Base-by-base conservation (phyloP, 257 asterid species). In the Salvia hispanica region DNA sequence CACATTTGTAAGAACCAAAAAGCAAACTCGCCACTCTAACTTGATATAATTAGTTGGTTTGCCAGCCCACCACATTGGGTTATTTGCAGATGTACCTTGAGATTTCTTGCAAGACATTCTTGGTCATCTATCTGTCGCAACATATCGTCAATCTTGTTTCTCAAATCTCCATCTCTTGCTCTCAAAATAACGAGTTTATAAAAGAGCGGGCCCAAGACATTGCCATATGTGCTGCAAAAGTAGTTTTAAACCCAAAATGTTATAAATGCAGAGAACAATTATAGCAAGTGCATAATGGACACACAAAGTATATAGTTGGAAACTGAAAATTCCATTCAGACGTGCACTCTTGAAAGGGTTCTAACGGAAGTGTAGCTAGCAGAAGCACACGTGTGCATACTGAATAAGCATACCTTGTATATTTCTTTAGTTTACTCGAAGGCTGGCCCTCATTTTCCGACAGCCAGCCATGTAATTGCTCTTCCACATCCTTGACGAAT, bases 41-140 rank as follows among this genome's bases (percentile, higher is more conserved):
- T 18, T 15, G 72, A 21, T 34, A 28, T 54, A 3, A 33, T 51
- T 50, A 44, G 42, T 40, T 42, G 58, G 52, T 54, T 59, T 14
- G 42, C 7, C 3, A 59, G 43, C 52, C 47, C 44, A 48, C n/a
- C 44, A 48, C n/a, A 37, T 57, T 11, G 18, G 54, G 62, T 50
- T 28, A 33, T 34, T 34, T 44, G 69, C 18, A 56, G 61, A 70
- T 76, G 57, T 80, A 88, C 97, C 97, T 90, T 90, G 57, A 93
- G 88, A 78, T 77, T 84, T 18, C 42, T 74, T 55, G 80, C 78
- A 73, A 88, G 89, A 65, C 48, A 75, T 76, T 86, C 87, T 58
- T 86, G 81, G 25, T 88, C 89, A 33, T 78, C 87, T 51, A 89
- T 74, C 79, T 84, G 83, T 14, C 43, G 50, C 25, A 84, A 74